Evolutionary conservation across 805 yeast species (phyloP).

Genomic region (Cyberlindnera bimundalis): DNA sequence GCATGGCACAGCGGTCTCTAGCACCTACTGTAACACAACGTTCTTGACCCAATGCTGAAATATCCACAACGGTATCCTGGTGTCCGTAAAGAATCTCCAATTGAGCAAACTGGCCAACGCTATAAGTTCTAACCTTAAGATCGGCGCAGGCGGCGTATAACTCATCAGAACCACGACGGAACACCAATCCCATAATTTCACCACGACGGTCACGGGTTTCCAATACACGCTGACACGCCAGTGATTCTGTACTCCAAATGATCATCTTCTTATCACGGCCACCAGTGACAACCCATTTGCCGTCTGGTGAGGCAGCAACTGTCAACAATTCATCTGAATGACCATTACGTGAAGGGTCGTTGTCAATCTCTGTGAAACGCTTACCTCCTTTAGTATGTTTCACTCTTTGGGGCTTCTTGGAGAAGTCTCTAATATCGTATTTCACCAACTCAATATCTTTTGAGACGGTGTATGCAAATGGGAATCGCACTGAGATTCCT

Average conservation of each 20-base stretch:
- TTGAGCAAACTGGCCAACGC: conserved; percentile 82
- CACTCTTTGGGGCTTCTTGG: conserved; percentile 60
- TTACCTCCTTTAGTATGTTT: conserved; percentile 67
- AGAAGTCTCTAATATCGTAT: conserved; percentile 61
- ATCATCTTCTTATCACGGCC: conserved; percentile 78
- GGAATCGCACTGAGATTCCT: conserved; percentile 35
- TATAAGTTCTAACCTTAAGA: conserved; percentile 81
- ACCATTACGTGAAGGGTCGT: conserved; percentile 57
- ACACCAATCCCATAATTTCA: conserved; percentile 65
- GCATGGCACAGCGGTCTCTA: conserved; percentile 90
- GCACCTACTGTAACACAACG: conserved; percentile 95
- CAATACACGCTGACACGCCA: conserved; percentile 72
- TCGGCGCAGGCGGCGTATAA: conserved; percentile 92
- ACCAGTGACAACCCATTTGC: conserved; percentile 86
- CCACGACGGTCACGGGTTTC: conserved; percentile 73
- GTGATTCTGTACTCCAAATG: conserved; percentile 80
- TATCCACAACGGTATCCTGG: conserved; percentile 83
- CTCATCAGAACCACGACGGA: conserved; percentile 79
- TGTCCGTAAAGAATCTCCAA: conserved; percentile 93
- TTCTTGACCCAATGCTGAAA: conserved; percentile 77
- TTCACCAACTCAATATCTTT: conserved; percentile 79
- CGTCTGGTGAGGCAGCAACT: conserved; percentile 84
- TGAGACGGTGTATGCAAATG: conserved; percentile 69
- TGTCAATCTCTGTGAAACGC: conserved; percentile 33
- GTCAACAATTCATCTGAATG: conserved; percentile 75